Conservation (phyloP, 306 rosid species). For the Vigna unguiculata region DNA sequence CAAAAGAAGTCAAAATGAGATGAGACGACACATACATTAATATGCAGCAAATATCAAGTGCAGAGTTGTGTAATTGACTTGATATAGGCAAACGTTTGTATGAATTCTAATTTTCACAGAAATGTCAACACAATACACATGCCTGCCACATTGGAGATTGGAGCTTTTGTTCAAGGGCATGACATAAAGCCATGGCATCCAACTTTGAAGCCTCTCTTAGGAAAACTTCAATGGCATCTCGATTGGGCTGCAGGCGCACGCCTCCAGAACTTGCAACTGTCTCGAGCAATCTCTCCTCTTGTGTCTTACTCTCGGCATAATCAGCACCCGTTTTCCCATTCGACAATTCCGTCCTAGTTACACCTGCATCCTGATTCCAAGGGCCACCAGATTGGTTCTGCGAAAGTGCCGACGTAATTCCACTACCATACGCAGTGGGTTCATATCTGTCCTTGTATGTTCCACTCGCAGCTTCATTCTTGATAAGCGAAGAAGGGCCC, state of each 20-base stretch:
- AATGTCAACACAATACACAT: slow-evolving; percentile 49
- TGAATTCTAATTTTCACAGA: slow-evolving; percentile 14
- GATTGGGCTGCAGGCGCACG: slow-evolving; percentile 94
- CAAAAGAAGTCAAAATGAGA: slow-evolving; percentile 4
- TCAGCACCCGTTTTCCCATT: slow-evolving; percentile 56
- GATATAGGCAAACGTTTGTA: slow-evolving; percentile 12
- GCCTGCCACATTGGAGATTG: slow-evolving; percentile 98
- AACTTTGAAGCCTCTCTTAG: slow-evolving; percentile 87
- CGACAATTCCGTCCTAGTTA: neutral
- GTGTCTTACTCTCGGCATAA: slow-evolving; percentile 67
- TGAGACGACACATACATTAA: neutral
- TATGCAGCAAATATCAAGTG: neutral
- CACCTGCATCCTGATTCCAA: slow-evolving; percentile 31
- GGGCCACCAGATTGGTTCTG: slow-evolving; percentile 60
- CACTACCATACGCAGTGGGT: slow-evolving; percentile 57
- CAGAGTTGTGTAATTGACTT: neutral
- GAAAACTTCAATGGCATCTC: slow-evolving; percentile 92
- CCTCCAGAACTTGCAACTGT: slow-evolving; percentile 94
- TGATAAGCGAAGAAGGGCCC: slow-evolving; percentile 10
- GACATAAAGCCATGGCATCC: slow-evolving; percentile 77
- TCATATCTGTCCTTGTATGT: slow-evolving; percentile 59
- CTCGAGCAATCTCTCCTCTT: slow-evolving; percentile 91
- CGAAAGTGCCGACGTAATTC: neutral
- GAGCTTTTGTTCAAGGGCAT: slow-evolving; percentile 81
- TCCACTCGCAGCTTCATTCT: slow-evolving; percentile 6